Conservation (phyloP, 1,139 yeast genomes). For the Diutina ranongensis region DNA sequence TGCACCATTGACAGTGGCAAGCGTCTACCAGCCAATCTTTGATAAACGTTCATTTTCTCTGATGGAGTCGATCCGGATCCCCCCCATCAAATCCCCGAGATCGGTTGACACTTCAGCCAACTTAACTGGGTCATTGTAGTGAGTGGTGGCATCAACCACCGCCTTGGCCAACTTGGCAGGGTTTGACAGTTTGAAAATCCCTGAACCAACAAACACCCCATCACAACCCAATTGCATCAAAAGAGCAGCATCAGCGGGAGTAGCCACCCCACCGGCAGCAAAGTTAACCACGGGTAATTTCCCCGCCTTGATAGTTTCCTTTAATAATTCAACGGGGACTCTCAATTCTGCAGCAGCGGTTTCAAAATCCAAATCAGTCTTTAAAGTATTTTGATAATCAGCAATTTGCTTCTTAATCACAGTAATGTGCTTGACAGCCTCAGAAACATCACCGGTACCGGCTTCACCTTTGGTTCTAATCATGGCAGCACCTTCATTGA, state of each 20-base stretch:
- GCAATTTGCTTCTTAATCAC: constrained; percentile 47
- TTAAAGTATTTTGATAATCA: constrained; percentile 26
- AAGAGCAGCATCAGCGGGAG: constrained; percentile 83
- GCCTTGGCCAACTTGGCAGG: constrained; percentile 72
- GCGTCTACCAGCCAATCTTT: constrained; percentile 4
- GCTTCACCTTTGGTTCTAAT: constrained; percentile 85
- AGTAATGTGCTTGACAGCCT: constrained; percentile 71
- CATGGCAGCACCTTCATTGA: constrained; percentile 83
- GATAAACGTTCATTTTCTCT: constrained; percentile 32
- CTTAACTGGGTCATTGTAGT: constrained; percentile 52
- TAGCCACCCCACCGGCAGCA: constrained; percentile 88
- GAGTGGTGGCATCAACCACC: constrained; percentile 73
- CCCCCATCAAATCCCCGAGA: constrained; percentile 69
- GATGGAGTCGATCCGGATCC: constrained; percentile 45
- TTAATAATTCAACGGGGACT: constrained; percentile 46
- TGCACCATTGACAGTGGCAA: not conserved
- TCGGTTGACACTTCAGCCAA: constrained; percentile 64
- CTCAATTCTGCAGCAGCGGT: constrained; percentile 45
- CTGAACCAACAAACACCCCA: constrained; percentile 87
- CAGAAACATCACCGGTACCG: constrained; percentile 81
- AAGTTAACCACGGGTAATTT: constrained; percentile 77
- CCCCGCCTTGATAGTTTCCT: constrained; percentile 42
- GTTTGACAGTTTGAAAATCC: constrained; percentile 67
- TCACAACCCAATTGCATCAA: constrained; percentile 90
- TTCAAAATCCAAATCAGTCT: constrained; percentile 17